Evolutionary conservation across 2,329 filamentous ascomycete species (phyloP).

Genomic region (Pleomassaria siparia): DNA sequence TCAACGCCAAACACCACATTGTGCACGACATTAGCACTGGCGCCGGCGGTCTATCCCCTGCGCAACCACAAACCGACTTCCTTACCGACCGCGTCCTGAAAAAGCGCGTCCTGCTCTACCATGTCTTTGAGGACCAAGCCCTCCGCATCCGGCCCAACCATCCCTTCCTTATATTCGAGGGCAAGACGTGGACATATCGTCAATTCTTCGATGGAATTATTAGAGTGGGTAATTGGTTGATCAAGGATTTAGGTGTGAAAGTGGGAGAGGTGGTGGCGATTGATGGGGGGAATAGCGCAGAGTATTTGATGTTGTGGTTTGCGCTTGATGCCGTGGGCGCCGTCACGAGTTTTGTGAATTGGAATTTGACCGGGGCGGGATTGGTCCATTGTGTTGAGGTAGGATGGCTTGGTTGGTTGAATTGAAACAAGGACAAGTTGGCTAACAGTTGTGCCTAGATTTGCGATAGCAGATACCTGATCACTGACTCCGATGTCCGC

Average conservation of each 20-base stretch:
- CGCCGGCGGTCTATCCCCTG: conserved; percentile 18
- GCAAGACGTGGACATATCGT: conserved; percentile 34
- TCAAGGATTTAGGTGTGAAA: conserved; percentile 36
- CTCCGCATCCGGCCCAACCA: conserved; percentile 38
- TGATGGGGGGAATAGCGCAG: conserved; percentile 38
- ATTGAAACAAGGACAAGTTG: conserved; percentile 33
- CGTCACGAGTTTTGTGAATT: conserved; percentile 37
- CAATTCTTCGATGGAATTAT: conserved; percentile 34
- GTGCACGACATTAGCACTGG: conserved; percentile 25
- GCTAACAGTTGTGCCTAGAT: conserved; percentile 49
- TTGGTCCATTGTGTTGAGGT: conserved; percentile 41
- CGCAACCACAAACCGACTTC: conserved; percentile 18
- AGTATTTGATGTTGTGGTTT: conserved; percentile 43
- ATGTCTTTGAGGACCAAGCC: conserved; percentile 38
- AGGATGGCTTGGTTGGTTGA: conserved; percentile 36
- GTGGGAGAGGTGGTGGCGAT: conserved; percentile 39
- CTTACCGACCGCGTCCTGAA: conserved; percentile 16
- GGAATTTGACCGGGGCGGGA: conserved; percentile 37
- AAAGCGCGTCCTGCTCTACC: conserved; percentile 31
- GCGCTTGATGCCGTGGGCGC: conserved; percentile 40
- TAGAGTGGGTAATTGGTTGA: conserved; percentile 38
- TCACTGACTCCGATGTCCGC: conserved; percentile 51
- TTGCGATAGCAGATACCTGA: conserved; percentile 51
- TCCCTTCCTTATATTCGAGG: conserved; percentile 41
- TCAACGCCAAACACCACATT: conserved; percentile 41